phyloP scores from a whole-genome alignment of 164 flowering plant species.

The Stephania cephalantha region DNA sequence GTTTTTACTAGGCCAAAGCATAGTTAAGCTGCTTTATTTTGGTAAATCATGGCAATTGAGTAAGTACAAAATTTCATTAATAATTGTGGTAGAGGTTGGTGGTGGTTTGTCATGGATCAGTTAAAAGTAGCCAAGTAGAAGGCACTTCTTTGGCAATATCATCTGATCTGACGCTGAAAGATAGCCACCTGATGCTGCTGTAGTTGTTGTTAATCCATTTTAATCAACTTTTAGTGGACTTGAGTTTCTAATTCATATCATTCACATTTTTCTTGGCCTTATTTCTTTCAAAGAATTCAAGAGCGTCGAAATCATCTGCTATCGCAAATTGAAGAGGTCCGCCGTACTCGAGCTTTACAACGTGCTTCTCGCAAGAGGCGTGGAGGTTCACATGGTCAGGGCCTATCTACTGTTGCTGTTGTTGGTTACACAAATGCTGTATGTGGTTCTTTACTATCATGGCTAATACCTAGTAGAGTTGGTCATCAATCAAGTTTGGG shows the following conservation, averaged over 20 bases:
- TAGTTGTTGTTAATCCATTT: not conserved
- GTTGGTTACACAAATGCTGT: conserved; percentile 99
- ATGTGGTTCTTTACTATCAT: conserved; percentile 26
- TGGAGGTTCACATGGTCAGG: conserved; percentile 54
- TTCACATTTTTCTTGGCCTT: not conserved
- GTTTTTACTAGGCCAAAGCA: too few species aligned
- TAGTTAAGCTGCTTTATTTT: too few species aligned
- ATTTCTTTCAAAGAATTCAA: conserved; percentile 44
- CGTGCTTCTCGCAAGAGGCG: conserved; percentile 84
- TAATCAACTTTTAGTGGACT: not conserved
- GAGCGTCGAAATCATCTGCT: conserved; percentile 56
- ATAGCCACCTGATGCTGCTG: not conserved
- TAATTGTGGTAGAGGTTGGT: not conserved
- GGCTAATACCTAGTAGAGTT: not conserved
- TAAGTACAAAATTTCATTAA: not conserved
- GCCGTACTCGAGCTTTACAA: conserved; percentile 87
- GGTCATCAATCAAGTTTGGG: not conserved
- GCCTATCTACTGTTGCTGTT: conserved; percentile 79
- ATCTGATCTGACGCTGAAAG: not conserved
- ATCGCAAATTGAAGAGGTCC: conserved; percentile 75
- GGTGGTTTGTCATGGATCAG: not conserved
- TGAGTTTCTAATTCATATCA: not conserved
- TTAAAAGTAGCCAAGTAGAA: not conserved
- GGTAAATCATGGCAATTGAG: too few species aligned
- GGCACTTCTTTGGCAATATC: not conserved